phyloP scores from a whole-genome alignment of 106 monocot genomes.

The Acorus calamus region DNA sequence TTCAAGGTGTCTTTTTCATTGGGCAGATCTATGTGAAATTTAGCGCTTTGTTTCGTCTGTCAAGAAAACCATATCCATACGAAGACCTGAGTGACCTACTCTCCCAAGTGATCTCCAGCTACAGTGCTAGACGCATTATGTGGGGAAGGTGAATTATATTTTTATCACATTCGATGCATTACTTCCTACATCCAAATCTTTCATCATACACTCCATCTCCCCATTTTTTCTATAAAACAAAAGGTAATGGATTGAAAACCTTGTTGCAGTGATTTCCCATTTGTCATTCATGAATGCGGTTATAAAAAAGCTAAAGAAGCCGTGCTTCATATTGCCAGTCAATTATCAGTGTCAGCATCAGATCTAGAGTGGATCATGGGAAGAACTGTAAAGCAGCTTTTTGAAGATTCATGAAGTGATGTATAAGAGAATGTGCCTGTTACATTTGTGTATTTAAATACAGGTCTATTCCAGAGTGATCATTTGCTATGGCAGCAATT shows the following conservation, averaged over 20 bases:
- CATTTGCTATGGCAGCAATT: too few species aligned
- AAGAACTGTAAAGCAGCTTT: slow-evolving; percentile 41
- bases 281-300: slow-evolving; percentile 65
- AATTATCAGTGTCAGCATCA: slow-evolving; percentile 29
- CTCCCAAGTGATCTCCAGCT: slow-evolving; percentile 43
- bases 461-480: too few species aligned
- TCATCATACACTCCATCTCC: neutral
- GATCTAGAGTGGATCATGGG: slow-evolving; percentile 76
- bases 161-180: neutral
- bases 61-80: slow-evolving; percentile 64
- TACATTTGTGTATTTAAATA: too few species aligned
- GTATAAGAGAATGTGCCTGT: neutral
- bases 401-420: slow-evolving; percentile 19
- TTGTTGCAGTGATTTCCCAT: slow-evolving; percentile 80
- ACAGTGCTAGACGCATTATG: slow-evolving; percentile 65
- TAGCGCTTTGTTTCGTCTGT: slow-evolving; percentile 75
- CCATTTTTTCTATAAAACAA: too few species aligned
- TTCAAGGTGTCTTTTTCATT: neutral
- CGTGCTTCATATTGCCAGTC: slow-evolving; percentile 21
- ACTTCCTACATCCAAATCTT: neutral
- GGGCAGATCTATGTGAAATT: slow-evolving; percentile 87
- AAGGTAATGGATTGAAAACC: neutral
- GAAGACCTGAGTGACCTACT: slow-evolving; percentile 42
- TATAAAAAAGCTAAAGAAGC: slow-evolving; percentile 70
- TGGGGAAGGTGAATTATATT: slow-evolving; percentile 63